phyloP scores from a whole-genome alignment of 2,329 filamentous ascomycete genomes.

The Claviceps quebecensis region DNA sequence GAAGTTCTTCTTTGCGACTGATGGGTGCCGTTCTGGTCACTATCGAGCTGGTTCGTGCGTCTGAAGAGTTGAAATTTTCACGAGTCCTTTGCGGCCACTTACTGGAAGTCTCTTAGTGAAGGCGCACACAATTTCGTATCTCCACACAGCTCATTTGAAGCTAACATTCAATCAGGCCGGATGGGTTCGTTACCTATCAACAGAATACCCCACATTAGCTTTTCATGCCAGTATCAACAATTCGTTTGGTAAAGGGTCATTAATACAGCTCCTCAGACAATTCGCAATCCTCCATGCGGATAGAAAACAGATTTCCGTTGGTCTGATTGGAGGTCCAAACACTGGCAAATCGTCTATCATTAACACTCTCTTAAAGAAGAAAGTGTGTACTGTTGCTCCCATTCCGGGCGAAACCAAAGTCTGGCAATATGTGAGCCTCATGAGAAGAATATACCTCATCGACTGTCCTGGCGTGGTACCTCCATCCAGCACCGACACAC shows the following conservation, averaged over 20 bases:
- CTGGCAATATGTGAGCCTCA: constrained; percentile 94
- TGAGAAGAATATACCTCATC: constrained; percentile 83
- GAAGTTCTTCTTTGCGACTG: constrained; percentile 37
- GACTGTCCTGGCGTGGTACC: constrained; percentile 96
- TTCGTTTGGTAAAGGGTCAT: constrained; percentile 86
- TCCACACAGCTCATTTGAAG: neutral
- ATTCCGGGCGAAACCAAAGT: constrained; percentile 96
- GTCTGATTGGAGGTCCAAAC: constrained; percentile 68
- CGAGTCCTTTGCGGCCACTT: constrained; percentile 38
- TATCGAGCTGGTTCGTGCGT: constrained; percentile 67
- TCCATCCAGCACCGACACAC: constrained; percentile 68
- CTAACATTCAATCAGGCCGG: constrained; percentile 48
- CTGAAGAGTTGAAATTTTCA: constrained; percentile 93
- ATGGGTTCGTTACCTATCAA: constrained; percentile 81
- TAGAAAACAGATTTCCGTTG: constrained; percentile 88
- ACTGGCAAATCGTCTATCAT: constrained; percentile 95
- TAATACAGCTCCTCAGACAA: constrained; percentile 84
- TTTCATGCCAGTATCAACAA: constrained; percentile 94
- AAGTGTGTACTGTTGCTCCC: constrained; percentile 83
- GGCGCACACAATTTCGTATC: constrained; percentile 55
- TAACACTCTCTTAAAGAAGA: constrained; percentile 88
- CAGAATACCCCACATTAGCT: constrained; percentile 83
- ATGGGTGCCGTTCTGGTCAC: constrained; percentile 78
- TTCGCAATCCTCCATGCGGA: constrained; percentile 83
- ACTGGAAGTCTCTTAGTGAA: constrained; percentile 96